phyloP scores from a whole-genome alignment of 139 green algal species.

The Microglena sp. region DNA sequence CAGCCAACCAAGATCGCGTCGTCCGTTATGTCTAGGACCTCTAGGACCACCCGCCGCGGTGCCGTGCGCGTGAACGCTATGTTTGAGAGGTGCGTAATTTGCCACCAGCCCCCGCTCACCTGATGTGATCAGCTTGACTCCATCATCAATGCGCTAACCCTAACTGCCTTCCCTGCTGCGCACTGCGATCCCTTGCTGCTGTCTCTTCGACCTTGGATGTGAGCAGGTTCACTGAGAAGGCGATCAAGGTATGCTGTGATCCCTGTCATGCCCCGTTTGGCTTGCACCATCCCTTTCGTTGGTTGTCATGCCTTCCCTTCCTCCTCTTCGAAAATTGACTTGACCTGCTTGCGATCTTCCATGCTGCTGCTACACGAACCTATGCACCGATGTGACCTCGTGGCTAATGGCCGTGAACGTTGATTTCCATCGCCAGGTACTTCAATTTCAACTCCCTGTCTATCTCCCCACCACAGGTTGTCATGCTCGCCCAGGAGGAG shows the following conservation, averaged over 20 bases:
- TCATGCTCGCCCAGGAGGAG: constrained; percentile 99
- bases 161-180: no score
- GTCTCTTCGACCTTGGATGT: no score
- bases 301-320: not conserved
- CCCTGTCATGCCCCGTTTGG: not conserved
- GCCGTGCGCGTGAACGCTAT: constrained; percentile 43
- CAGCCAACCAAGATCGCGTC: not conserved
- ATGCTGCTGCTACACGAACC: not conserved
- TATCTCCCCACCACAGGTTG: constrained; percentile 54
- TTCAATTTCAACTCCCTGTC: not conserved
- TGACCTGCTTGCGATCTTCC: not conserved
- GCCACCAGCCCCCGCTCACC: not conserved
- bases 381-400: not conserved
- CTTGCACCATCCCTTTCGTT: not conserved
- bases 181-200: no score
- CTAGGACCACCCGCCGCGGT: not conserved
- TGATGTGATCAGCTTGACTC: not conserved
- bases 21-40: not conserved
- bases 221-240: constrained; percentile 97
- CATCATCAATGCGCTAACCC: not conserved
- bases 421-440: not conserved
- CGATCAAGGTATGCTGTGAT: constrained; percentile 60
- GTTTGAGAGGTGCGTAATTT: constrained; percentile 87
- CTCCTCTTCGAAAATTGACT: not conserved
- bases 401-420: not conserved